Conservation (phyloP, 176 grass and related monocot genomes). For the Tillandsia fasciculata region DNA sequence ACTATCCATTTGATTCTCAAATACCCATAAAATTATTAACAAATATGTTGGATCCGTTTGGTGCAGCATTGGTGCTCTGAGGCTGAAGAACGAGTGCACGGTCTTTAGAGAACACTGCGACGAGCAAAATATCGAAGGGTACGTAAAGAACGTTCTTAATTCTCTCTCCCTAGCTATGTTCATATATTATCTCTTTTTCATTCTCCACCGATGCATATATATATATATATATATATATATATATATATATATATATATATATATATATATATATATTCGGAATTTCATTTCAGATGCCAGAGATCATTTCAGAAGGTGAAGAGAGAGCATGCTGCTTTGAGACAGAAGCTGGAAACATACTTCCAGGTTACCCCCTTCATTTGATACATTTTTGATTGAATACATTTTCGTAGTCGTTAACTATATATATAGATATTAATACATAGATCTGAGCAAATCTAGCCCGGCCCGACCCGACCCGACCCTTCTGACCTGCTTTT, state of each 20-base stretch:
- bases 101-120: constrained; percentile 43
- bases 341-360: constrained; percentile 56
- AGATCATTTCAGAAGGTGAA: constrained; percentile 63
- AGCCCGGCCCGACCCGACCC: no score
- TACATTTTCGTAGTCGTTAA: no score
- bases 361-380: constrained; percentile 36
- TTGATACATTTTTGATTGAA: neutral
- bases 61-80: constrained; percentile 48
- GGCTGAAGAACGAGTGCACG: constrained; percentile 59
- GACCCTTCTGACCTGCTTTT: neutral
- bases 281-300: constrained; percentile 35
- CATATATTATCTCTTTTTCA: neutral
- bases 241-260: no score
- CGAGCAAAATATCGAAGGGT: constrained; percentile 49
- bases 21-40: neutral
- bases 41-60: neutral
- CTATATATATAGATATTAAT: no score
- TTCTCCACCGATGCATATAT: no score
- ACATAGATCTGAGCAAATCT: no score
- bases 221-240: no score
- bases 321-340: constrained; percentile 48
- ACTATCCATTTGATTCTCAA: no score
- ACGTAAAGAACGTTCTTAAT: neutral
- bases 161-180: neutral
- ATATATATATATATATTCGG: no score